phyloP scores from a whole-genome alignment of 148 eudicot species.

The Silene uniflora region DNA sequence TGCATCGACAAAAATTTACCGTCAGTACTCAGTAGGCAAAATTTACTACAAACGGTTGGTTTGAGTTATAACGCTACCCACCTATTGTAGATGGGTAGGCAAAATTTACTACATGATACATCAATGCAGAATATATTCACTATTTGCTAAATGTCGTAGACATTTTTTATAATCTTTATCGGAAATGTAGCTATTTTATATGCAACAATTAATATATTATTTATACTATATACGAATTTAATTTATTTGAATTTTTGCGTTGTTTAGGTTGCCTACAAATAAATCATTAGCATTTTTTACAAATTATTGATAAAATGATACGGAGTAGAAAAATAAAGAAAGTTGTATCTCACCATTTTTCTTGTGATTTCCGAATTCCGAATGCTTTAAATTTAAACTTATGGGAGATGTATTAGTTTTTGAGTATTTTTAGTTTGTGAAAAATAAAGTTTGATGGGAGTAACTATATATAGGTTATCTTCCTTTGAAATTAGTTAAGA shows the following conservation, averaged over 20 bases:
- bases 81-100: too few relatives aligned
- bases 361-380: background rate
- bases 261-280: background rate
- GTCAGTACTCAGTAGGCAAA: background rate
- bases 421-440: background rate
- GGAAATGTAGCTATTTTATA: too few relatives aligned
- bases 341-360: conserved; percentile 13
- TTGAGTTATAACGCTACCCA: too few relatives aligned
- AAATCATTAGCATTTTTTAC: background rate
- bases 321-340: background rate
- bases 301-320: too few relatives aligned
- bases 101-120: too few relatives aligned
- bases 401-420: background rate
- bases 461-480: background rate
- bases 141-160: background rate
- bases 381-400: background rate
- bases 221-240: too few relatives aligned
- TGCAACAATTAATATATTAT: background rate
- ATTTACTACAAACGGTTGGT: too few relatives aligned
- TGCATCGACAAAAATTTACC: conserved; percentile 4
- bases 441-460: background rate
- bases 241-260: background rate
- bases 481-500: background rate
- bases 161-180: too few relatives aligned
- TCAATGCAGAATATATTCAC: too few relatives aligned